These are phyloP conservation scores for Ogataea saltuana DNA, from an alignment of 805 yeast species.

Conservation along the genomic window DNA sequence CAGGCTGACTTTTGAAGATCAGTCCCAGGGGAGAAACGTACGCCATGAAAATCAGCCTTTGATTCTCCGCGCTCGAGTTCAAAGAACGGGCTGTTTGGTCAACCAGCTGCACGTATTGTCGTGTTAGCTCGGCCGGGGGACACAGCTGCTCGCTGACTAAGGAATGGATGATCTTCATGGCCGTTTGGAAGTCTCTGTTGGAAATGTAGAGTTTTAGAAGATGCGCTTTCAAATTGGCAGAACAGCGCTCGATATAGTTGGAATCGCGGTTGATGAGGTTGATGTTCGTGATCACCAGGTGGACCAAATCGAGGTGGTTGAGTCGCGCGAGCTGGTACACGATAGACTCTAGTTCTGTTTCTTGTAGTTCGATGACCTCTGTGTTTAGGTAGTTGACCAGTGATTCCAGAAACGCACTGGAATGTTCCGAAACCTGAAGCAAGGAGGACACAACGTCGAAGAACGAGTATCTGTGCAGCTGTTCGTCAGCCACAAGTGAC, in stretches of 20 bases:
- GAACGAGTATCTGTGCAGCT: conserved; percentile 11
- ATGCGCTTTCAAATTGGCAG: conserved; percentile 12
- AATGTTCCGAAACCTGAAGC: conserved; percentile 1
- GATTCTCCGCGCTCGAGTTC: conserved; percentile 17
- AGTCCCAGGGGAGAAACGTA: conserved; percentile 20
- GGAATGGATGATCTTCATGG: conserved; percentile 18
- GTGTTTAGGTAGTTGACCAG: conserved; percentile 8
- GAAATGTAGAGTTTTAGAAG: conserved; percentile 19
- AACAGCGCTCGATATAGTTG: conserved; percentile 7
- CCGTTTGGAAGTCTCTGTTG: conserved; percentile 20
- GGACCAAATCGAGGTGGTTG: conserved; percentile 10
- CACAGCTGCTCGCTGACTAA: conserved; percentile 8
- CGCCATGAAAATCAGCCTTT: conserved; percentile 28
- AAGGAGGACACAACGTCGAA: conserved; percentile 14
- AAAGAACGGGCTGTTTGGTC: conserved; percentile 16
- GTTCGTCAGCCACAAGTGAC: neutral
- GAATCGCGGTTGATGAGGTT: conserved; percentile 1
- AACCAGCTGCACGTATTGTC: conserved; percentile 21
- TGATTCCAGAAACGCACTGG: conserved; percentile 5
- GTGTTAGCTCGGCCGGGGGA: conserved; percentile 19
- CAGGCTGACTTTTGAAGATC: conserved; percentile 12
- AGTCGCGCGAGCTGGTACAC: conserved; percentile 9
- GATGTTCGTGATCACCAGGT: conserved; percentile 10
- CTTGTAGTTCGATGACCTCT: conserved; percentile 6
- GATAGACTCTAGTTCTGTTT: conserved; percentile 10